These are phyloP conservation scores for Rubus idaeus DNA, from an alignment of 306 rosid species.

Conservation along the genomic window DNA sequence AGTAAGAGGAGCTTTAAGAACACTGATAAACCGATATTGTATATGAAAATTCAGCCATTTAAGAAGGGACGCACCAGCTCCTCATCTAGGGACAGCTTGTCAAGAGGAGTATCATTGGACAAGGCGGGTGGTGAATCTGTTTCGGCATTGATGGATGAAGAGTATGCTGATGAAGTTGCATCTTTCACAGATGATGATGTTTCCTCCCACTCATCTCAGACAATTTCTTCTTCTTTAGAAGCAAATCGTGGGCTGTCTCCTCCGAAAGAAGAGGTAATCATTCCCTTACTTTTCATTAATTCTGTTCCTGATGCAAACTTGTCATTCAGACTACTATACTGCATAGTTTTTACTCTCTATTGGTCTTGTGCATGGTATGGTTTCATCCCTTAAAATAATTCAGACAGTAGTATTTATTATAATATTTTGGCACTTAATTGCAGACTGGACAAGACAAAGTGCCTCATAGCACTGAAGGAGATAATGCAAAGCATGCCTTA, in stretches of 20 bases:
- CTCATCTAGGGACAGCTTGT: conserved; percentile 46
- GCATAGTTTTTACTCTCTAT: neutral
- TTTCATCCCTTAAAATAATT: neutral
- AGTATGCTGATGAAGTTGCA: conserved; percentile 65
- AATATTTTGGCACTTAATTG: conserved; percentile 21
- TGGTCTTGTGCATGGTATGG: neutral
- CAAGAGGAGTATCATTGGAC: conserved; percentile 48
- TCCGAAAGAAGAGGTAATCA: conserved; percentile 57
- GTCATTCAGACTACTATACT: conserved; percentile 6
- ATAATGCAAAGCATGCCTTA: conserved; percentile 36
- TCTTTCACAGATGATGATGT: conserved; percentile 87
- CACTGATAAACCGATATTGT: conserved; percentile 70
- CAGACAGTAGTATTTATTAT: neutral
- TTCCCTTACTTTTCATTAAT: conserved; percentile 4
- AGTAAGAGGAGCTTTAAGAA: conserved; percentile 84
- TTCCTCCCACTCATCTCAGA: conserved; percentile 81
- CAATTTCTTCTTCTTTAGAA: conserved; percentile 40
- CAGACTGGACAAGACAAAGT: conserved; percentile 52
- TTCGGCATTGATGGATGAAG: conserved; percentile 64
- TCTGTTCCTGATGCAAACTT: conserved; percentile 14
- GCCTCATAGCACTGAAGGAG: conserved; percentile 32
- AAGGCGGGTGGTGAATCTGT: conserved; percentile 57
- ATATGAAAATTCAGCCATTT: conserved; percentile 63
- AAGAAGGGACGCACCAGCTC: conserved; percentile 47
- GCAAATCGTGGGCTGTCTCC: conserved; percentile 41